Evolutionary conservation across 2,329 filamentous ascomycete species (phyloP).

Genomic region (Aspergillus pseudoviridinutans): DNA sequence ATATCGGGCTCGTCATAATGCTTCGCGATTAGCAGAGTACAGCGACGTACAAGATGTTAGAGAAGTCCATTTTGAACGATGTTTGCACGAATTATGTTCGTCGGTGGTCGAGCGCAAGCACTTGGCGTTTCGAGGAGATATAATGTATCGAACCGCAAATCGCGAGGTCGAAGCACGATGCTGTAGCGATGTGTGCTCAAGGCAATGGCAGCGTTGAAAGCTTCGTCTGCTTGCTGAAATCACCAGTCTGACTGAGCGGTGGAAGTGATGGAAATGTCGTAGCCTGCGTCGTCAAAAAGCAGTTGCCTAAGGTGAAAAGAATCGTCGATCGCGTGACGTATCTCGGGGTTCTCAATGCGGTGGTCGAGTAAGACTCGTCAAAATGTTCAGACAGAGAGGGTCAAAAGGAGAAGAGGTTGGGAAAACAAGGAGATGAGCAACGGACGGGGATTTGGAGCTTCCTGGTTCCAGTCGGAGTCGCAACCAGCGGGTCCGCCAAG

Average conservation of each 20-base stretch:
- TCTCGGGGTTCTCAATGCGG: background rate
- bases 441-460: conserved; percentile 10
- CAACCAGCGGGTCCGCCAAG: conserved; percentile 35
- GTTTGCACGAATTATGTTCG: background rate
- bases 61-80: conserved; percentile 72
- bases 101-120: background rate
- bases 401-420: conserved; percentile 12
- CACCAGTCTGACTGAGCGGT: background rate
- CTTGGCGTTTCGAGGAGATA: background rate
- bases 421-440: conserved; percentile 15
- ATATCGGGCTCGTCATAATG: conserved; percentile 12
- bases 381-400: background rate
- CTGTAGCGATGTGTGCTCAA: background rate
- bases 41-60: conserved; percentile 76
- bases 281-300: conserved; percentile 3
- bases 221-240: background rate
- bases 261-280: conserved; percentile 4
- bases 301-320: background rate
- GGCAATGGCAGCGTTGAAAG: background rate
- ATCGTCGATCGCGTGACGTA: background rate
- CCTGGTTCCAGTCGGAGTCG: conserved; percentile 26
- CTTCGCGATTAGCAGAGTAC: background rate
- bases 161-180: background rate
- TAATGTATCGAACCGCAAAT: background rate
- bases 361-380: background rate